phyloP scores from a whole-genome alignment of 2,329 filamentous ascomycete genomes.

The Diaporthe longicolla region DNA sequence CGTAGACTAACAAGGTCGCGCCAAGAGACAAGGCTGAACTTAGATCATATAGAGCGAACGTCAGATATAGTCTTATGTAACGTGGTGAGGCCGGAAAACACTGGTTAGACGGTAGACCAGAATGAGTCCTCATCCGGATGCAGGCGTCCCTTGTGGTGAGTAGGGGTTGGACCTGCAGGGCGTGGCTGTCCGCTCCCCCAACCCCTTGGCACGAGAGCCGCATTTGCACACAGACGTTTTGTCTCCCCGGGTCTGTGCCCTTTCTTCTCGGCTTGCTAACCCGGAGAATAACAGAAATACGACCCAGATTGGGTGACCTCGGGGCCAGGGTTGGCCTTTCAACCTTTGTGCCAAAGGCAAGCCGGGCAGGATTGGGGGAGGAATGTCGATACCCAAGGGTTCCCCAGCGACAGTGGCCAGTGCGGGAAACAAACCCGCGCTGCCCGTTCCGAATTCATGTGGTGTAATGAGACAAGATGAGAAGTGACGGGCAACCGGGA shows the following conservation, averaged over 20 bases:
- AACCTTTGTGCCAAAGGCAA: conserved; percentile 9
- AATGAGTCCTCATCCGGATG: conserved; percentile 7
- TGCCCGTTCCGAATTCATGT: neutral
- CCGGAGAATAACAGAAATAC: conserved; percentile 34
- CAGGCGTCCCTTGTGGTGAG: conserved; percentile 8
- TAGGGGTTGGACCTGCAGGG: conserved; percentile 11
- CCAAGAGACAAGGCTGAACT: conserved; percentile 34
- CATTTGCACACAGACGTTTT: conserved; percentile 38
- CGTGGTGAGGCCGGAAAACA: neutral
- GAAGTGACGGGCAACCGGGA: neutral
- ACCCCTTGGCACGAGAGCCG: conserved; percentile 27
- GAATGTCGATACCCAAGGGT: neutral
- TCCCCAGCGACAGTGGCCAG: conserved; percentile 11
- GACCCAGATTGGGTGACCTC: conserved; percentile 19
- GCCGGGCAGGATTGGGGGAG: neutral
- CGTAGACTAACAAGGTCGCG: neutral
- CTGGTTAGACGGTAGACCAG: neutral
- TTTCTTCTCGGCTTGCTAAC: conserved; percentile 23
- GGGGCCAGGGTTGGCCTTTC: conserved; percentile 11
- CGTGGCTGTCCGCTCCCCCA: neutral
- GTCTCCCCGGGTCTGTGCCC: conserved; percentile 15
- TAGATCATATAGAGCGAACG: neutral
- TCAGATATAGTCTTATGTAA: conserved; percentile 26
- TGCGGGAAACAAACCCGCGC: neutral
- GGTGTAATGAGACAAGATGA: conserved; percentile 32